Evolutionary conservation across 306 rosid species (phyloP), one percentile per base, ranked within the genome.

Genomic region (Ammopiptanthus mongolicus): DNA sequence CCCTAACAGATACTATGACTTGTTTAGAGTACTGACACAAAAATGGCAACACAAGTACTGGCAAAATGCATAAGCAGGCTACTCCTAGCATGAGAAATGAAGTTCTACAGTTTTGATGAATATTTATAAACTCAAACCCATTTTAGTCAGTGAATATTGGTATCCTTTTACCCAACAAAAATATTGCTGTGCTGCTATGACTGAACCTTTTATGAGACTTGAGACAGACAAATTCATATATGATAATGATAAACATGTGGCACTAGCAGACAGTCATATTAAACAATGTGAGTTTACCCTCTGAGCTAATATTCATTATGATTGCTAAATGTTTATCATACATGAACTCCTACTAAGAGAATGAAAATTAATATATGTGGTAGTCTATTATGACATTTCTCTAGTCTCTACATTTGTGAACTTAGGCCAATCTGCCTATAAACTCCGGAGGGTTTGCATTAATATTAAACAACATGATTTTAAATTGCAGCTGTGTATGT

Each of bases 391-490:
- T 41, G 29, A 34, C 64, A 33, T 36, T 34, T 50, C 51, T 64
- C 56, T 46, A 34, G 59, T 37, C 61, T 36, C 61, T 41, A 51
- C 8, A 42, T 2, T 12, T 29, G 17, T 59, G 47, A 78, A 36
- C 58, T 47, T 25, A 25, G 12, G 66, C 17, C 48, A 19, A 53
- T 39, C 13, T 29, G 8, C 59, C 46, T 87, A 78, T 47, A 79
- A 84, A 2, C 80, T 83, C 80, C 69, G 82, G 14, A 25, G 57
- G 13, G 17, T 84, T 83, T 28, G 87, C 87, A 17, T 82, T 11
- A 14, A 11, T 80, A 28, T 86, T 86, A 63, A 84, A 80, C 82
- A 85, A 73, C 25, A 23, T 23, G 25, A n/a, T n/a, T n/a, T 23
- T 23, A 23, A 23, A 23, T 23, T 23, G 25, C 25, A 23, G 25